Evolutionary conservation across 768 basidiomycete species (phyloP), one percentile per base, ranked within the genome.

Genomic region (Suillus americanus): DNA sequence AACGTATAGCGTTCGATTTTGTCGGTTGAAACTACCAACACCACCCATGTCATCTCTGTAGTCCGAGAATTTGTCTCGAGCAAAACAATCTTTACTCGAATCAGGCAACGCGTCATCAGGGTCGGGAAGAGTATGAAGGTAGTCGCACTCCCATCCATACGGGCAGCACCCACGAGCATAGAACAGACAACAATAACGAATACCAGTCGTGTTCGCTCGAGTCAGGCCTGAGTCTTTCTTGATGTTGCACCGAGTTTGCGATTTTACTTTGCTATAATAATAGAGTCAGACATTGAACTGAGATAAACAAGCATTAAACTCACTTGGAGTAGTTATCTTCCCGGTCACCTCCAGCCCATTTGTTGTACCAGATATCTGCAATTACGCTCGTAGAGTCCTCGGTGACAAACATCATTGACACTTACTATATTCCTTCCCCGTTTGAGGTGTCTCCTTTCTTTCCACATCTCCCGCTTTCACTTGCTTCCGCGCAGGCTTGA

Each of bases 31-130:
- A 65, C 92, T 95, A 14, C 97, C 97, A 37, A 99, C 97, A 78
- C 97, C 97, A 70, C 97, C 97, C 97, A 99, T 99, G 75, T 99
- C 97, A 74, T 99, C 97, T 65, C 97, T 82, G 77, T 99, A 99
- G 77, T 97, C 95, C 0, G 95, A 81, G 76, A 98, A 97, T 79
- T 98, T 98, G 80, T 97, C 95, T 54, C 97, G 83, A 0, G 94
- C 95, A 74, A 99, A 99, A 74, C 95, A 97, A 76, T 99, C 97
- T 75, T 97, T 93, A 8, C 95, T 94, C 51, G 89, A 89, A 78
- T 99, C 97, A 1, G 96, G 93, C 13, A 97, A 79, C 12, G 85
- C 80, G 62, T 85, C 82, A 43, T 79, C 75, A 0, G 86, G 83
- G 65, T 91, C 87, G 0, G 97, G 97, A 23, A 99, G 85, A 48